A percentile compares a stretch with the other conserved stretches of the same genome.
Evolutionary conservation across 2,329 filamentous ascomycete genomes (phyloP).

Genomic region (Paraconiothyrium brasiliense): DNA sequence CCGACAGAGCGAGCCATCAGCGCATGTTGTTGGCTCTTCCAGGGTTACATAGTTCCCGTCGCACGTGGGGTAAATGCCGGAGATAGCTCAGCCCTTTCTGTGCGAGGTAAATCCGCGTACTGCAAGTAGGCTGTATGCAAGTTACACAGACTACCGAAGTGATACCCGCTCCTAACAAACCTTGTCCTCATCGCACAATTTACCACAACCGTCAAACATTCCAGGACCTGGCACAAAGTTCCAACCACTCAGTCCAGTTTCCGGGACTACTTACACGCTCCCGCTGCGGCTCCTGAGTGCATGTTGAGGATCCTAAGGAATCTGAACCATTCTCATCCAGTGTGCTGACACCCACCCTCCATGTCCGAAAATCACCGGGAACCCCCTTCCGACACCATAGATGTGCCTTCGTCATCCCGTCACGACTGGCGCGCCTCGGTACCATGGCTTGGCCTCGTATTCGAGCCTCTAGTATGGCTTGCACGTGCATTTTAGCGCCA

Average conservation of each 20-base stretch:
- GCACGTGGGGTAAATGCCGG: no score
- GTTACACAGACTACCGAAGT: neutral
- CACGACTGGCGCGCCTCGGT: neutral
- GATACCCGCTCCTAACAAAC: neutral
- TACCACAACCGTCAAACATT: neutral
- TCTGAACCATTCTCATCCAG: neutral
- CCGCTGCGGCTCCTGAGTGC: neutral
- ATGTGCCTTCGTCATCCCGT: neutral
- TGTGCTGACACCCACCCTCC: neutral
- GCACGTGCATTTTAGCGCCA: neutral
- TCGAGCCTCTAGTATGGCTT: neutral
- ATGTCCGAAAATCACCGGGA: conserved; percentile 1
- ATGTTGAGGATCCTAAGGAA: neutral
- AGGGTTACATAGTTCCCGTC: no score
- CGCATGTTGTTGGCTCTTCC: no score
- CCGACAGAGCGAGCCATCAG: no score
- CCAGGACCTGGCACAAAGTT: neutral
- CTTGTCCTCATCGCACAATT: neutral
- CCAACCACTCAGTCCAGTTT: neutral
- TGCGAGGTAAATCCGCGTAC: neutral
- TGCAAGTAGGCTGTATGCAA: neutral
- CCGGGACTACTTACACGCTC: neutral
- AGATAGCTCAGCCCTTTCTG: no score
- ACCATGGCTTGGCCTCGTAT: neutral
- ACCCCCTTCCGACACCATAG: neutral